Evolutionary conservation across 129 eudicot genomes (phyloP), one percentile per base, ranked within the genome.

Genomic region (Tagetes patula): DNA sequence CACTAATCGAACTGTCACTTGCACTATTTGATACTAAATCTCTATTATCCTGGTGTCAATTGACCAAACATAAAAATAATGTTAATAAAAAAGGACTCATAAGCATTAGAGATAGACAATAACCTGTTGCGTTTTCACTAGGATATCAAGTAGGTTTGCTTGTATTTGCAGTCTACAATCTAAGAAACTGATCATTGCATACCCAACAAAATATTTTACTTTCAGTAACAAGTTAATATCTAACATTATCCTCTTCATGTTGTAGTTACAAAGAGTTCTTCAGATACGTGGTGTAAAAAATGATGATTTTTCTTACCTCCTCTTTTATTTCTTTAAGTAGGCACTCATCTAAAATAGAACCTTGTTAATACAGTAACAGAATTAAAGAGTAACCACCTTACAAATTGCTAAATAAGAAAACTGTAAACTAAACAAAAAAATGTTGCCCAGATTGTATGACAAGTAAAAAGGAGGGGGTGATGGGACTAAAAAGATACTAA

Each of bases 11-110:
- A 78, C 85, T 85, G 74, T 81, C 88, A 50, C 96, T 90, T 66
- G 89, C 86, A 75, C 93, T 94, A 74, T 72, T 86, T 70, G 97
- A 90, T 77, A 82, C 82, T 77, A 88, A 71, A 80, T 88, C 96
- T 94, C 81, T 84, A 54, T 82, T 83, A 7, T 94, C 97, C 98
- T 94, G 89, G 55, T 80, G 80, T 53, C 71, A 70, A 74, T 75
- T 77, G 45, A 27, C 39, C 27, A 69, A 30, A 54, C 47, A 49
- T 4, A 13, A 27, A 54, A 34, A 12, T 11, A 4, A 65, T 73
- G 58, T 43, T n/a, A 46, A 53, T 38, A 20, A 61, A 40, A 65
- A 73, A 1, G 11, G 40, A 3, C 64, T 75, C 5, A 50, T 41
- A 47, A 33, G 71, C 46, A 36, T 11, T 42, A 46, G 11, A 60